Evolutionary conservation across 2,329 filamentous ascomycete genomes (phyloP).

Genomic region (Claviceps arundinis): DNA sequence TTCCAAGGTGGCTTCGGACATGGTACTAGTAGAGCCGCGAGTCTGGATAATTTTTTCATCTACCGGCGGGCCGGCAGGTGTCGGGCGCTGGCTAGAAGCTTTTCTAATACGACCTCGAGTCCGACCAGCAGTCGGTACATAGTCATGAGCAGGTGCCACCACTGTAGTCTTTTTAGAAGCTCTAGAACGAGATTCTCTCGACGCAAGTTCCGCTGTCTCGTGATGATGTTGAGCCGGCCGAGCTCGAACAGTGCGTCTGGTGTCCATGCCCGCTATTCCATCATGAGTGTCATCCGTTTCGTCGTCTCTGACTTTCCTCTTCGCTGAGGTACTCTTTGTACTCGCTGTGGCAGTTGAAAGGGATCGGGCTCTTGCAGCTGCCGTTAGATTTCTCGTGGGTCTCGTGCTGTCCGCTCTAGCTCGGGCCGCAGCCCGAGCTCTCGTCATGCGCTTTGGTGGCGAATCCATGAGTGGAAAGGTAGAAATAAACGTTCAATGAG

Average conservation of each 20-base stretch:
- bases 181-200: slow-evolving; percentile 12
- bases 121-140: slow-evolving; percentile 8
- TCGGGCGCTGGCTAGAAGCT: slow-evolving; percentile 14
- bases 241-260: slow-evolving; percentile 28
- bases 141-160: slow-evolving; percentile 12
- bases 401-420: slow-evolving; percentile 23
- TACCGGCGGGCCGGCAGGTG: slow-evolving; percentile 12
- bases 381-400: slow-evolving; percentile 33
- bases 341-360: slow-evolving; percentile 17
- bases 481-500: background rate
- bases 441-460: slow-evolving; percentile 47
- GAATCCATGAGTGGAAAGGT: slow-evolving; percentile 31
- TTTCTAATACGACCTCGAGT: slow-evolving; percentile 32
- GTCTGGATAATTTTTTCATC: slow-evolving; percentile 19
- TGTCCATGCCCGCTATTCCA: slow-evolving; percentile 15
- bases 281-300: slow-evolving; percentile 35
- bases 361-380: slow-evolving; percentile 34
- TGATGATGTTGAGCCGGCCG: slow-evolving; percentile 27
- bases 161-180: slow-evolving; percentile 15
- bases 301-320: slow-evolving; percentile 41
- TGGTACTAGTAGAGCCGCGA: slow-evolving; percentile 10
- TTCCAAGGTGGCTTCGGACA: slow-evolving; percentile 20
- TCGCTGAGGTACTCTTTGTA: slow-evolving; percentile 22
- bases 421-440: slow-evolving; percentile 33
- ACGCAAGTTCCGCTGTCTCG: slow-evolving; percentile 9